Conservation (phyloP, 108 stramenopile species). For the Skeletonema menzelii region DNA sequence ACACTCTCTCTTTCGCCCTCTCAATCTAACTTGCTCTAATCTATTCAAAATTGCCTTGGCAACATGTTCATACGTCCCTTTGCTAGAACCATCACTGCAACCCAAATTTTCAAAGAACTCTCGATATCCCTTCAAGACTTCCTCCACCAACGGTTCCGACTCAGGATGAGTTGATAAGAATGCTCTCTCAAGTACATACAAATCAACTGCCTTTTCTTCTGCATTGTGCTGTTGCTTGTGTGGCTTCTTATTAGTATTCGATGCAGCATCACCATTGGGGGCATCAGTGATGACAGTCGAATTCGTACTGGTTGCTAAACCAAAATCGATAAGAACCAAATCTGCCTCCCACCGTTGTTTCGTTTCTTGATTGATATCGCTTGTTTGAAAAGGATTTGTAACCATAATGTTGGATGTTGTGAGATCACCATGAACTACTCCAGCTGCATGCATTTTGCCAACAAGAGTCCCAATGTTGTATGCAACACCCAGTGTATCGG, state of each 20-base stretch:
- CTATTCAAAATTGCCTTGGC: conserved; percentile 53
- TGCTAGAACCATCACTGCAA: background rate
- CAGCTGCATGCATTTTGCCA: conserved; percentile 87
- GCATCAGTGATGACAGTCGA: conserved; percentile 9
- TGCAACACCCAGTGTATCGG: conserved; percentile 46
- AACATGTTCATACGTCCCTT: conserved; percentile 14
- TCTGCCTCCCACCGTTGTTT: conserved; percentile 12
- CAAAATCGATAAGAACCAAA: conserved; percentile 93
- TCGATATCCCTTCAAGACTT: conserved; percentile 60
- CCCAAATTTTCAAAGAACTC: conserved; percentile 55
- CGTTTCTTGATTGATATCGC: conserved; percentile 2
- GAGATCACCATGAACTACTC: conserved; percentile 94
- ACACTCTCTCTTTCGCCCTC: conserved; percentile 93
- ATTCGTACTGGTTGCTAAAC: conserved; percentile 59
- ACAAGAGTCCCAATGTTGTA: conserved; percentile 70
- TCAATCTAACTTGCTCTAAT: conserved; percentile 80
- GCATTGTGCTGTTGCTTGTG: conserved; percentile 56
- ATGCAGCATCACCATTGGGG: background rate
- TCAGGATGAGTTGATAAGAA: conserved; percentile 92
- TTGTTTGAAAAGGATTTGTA: conserved; percentile 20
- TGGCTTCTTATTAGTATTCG: conserved; percentile 26
- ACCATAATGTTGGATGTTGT: conserved; percentile 96
- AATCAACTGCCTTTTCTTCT: conserved; percentile 98
- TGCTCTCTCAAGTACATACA: conserved; percentile 96
- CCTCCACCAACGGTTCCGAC: conserved; percentile 65